Percentiles rank a stretch among this genome's conserved stretches.
Evolutionary conservation across 1,139 yeast species (phyloP).

Genomic region (Pichia sp.): DNA sequence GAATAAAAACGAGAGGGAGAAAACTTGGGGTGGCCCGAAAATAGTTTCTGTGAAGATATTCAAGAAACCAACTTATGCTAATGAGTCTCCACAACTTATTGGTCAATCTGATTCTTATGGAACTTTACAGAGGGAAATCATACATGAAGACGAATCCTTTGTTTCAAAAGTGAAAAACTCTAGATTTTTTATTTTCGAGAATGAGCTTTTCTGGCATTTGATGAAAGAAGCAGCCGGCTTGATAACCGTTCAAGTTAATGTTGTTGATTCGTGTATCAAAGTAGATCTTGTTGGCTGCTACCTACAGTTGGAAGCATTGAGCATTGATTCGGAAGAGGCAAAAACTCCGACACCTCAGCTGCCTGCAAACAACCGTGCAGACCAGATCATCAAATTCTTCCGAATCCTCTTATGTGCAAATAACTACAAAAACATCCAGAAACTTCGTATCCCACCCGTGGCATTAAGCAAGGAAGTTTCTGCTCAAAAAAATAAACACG

Average conservation of each 20-base stretch:
- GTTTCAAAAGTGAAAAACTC: constrained; percentile 49
- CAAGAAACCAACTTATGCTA: constrained; percentile 14
- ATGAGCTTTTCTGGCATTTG: constrained; percentile 69
- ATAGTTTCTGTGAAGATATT: constrained; percentile 49
- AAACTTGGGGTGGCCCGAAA: constrained; percentile 31
- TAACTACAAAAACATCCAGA: constrained; percentile 48
- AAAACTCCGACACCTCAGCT: constrained; percentile 9
- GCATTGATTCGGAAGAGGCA: constrained; percentile 3
- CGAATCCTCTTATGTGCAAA: constrained; percentile 60
- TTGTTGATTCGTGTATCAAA: constrained; percentile 57
- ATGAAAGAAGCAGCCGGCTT: constrained; percentile 70
- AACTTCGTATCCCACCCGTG: constrained; percentile 48
- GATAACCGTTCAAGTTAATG: constrained; percentile 67
- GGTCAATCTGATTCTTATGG: constrained; percentile 16
- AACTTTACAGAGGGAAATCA: constrained; percentile 6
- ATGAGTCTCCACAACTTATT: constrained; percentile 7
- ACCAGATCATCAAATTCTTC: constrained; percentile 47
- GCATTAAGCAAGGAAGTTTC: constrained; percentile 26
- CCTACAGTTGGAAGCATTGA: constrained; percentile 51
- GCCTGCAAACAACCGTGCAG: constrained; percentile 41
- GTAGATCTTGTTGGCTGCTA: constrained; percentile 60
- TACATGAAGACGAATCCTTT: constrained; percentile 18
- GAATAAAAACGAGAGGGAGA: constrained; percentile 30
- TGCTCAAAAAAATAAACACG: constrained; percentile 31
- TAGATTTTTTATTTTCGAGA: constrained; percentile 76